Conservation (phyloP, 331 rosid genomes). For the Telfairia occidentalis region DNA sequence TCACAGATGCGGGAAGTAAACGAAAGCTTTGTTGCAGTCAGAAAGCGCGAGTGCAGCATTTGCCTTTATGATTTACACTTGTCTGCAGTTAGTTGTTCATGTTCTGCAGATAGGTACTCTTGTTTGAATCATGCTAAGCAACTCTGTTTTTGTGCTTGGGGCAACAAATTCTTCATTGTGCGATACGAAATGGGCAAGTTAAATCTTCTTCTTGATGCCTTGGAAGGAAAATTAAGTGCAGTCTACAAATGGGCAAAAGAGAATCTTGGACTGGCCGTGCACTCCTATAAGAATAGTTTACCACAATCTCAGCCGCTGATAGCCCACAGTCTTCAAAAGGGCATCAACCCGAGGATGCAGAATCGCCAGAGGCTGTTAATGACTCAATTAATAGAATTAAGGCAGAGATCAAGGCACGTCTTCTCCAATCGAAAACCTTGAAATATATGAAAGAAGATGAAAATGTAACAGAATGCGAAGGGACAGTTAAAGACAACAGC, state of each 20-base stretch:
- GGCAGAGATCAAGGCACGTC: conserved; percentile 26
- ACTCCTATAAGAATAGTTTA: conserved; percentile 21
- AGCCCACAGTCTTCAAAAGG: conserved; percentile 12
- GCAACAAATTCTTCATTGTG: conserved; percentile 31
- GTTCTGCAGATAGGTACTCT: conserved; percentile 50
- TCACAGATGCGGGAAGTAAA: conserved; percentile 36
- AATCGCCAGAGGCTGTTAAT: neutral
- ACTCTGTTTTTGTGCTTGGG: conserved; percentile 72
- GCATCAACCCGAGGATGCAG: neutral
- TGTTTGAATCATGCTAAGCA: conserved; percentile 72
- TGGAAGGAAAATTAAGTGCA: conserved; percentile 56
- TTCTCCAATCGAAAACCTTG: conserved; percentile 14
- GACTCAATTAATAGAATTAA: conserved; percentile 7
- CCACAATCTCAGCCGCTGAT: conserved; percentile 14
- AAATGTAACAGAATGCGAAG: neutral
- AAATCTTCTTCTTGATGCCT: conserved; percentile 57
- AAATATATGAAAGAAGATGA: conserved; percentile 11
- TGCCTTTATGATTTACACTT: conserved; percentile 63
- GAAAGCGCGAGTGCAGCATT: conserved; percentile 61
- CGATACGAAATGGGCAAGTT: conserved; percentile 49
- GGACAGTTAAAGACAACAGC: conserved; percentile 8
- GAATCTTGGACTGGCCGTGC: conserved; percentile 40
- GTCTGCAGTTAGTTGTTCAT: conserved; percentile 61
- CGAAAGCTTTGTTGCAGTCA: conserved; percentile 26
- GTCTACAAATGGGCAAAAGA: conserved; percentile 57